phyloP scores from a whole-genome alignment of 2,329 filamentous ascomycete genomes.

The Pseudogymnoascus destructans region DNA sequence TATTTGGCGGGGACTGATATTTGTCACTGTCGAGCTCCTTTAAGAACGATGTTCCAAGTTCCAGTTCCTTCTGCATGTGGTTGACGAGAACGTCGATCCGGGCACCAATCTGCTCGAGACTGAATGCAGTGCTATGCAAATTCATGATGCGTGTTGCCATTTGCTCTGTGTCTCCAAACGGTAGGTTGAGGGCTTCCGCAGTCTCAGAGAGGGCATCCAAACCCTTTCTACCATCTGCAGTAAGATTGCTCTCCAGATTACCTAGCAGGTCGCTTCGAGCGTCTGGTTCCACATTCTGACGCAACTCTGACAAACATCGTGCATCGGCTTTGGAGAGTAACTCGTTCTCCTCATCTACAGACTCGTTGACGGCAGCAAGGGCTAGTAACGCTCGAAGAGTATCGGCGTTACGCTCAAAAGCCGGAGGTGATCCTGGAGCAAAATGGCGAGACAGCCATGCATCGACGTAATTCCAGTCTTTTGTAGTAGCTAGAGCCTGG shows the following conservation, averaged over 20 bases:
- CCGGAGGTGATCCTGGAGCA: constrained; percentile 46
- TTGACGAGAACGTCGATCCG: constrained; percentile 43
- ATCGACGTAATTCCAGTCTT: constrained; percentile 85
- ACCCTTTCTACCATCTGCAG: constrained; percentile 39
- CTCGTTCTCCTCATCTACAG: constrained; percentile 56
- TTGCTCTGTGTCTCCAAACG: constrained; percentile 32
- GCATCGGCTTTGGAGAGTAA: constrained; percentile 46
- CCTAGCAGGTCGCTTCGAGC: constrained; percentile 34
- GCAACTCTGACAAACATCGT: constrained; percentile 42
- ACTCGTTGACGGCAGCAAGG: constrained; percentile 63
- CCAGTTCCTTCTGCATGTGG: constrained; percentile 41
- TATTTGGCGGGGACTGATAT: constrained; percentile 42
- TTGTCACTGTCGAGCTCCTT: constrained; percentile 31
- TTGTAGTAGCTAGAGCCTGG: constrained; percentile 66
- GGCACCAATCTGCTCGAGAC: constrained; percentile 39
- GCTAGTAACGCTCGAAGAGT: constrained; percentile 65
- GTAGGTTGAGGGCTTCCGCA: constrained; percentile 31
- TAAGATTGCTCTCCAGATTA: constrained; percentile 41
- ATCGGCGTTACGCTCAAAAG: constrained; percentile 77
- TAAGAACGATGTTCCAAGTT: constrained; percentile 29
- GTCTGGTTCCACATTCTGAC: constrained; percentile 27
- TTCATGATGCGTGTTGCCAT: constrained; percentile 41
- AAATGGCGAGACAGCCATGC: constrained; percentile 67
- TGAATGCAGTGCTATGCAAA: constrained; percentile 41
- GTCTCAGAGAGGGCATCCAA: constrained; percentile 46